phyloP scores from a whole-genome alignment of 2,329 filamentous ascomycete genomes.

The Calonectria leucothoes region DNA sequence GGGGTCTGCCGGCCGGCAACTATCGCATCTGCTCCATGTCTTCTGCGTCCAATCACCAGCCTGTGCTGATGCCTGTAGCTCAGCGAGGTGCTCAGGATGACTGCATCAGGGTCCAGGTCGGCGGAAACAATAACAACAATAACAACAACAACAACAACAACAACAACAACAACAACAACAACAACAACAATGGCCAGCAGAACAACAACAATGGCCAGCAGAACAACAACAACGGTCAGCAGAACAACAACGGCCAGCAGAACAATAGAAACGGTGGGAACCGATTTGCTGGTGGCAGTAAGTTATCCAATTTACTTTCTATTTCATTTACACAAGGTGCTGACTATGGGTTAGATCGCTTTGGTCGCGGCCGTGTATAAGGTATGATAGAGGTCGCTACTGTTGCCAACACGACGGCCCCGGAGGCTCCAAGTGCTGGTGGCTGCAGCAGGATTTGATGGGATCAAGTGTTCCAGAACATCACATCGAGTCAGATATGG shows the following conservation, averaged over 20 bases:
- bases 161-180: slow-evolving; percentile 23
- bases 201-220: neutral
- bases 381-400: neutral
- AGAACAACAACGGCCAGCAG: neutral
- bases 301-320: neutral
- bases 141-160: slow-evolving; percentile 31
- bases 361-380: neutral
- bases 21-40: slow-evolving; percentile 76
- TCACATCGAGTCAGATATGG: neutral
- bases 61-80: slow-evolving; percentile 73
- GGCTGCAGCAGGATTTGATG: neutral
- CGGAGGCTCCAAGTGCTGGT: neutral
- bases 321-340: neutral
- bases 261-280: neutral
- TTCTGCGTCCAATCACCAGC: slow-evolving; percentile 73
- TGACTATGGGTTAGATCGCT: neutral
- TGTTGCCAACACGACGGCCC: neutral
- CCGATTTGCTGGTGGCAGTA: neutral
- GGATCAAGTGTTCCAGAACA: neutral
- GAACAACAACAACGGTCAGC: neutral
- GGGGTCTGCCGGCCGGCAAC: slow-evolving; percentile 70
- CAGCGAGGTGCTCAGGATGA: slow-evolving; percentile 76
- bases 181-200: slow-evolving; percentile 17
- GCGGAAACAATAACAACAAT: slow-evolving; percentile 38
- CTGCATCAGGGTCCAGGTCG: slow-evolving; percentile 70